A percentile compares a stretch with the other conserved stretches of the same genome.
phyloP scores from a whole-genome alignment of 257 asterid genomes.

The Voacanga thouarsii region DNA sequence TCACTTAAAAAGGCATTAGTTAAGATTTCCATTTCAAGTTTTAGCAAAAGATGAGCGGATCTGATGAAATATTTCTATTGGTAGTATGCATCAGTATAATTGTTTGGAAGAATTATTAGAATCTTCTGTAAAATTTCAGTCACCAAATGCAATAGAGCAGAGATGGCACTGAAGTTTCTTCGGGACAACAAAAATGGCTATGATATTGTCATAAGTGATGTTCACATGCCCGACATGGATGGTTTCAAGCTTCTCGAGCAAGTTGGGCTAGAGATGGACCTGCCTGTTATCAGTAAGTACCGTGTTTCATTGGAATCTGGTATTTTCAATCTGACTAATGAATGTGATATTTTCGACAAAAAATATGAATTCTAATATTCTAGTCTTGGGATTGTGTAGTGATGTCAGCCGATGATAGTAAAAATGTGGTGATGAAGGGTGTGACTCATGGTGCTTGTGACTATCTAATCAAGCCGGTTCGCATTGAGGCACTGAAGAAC shows the following conservation, averaged over 20 bases:
- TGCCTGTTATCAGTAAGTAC: constrained; percentile 94
- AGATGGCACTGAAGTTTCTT: constrained; percentile 58
- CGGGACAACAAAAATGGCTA: constrained; percentile 69
- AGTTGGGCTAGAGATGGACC: constrained; percentile 90
- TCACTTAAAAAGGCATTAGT: neutral
- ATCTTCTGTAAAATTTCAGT: constrained; percentile 41
- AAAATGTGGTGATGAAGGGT: constrained; percentile 88
- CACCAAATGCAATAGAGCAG: constrained; percentile 79
- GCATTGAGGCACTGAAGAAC: constrained; percentile 92
- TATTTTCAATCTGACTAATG: neutral
- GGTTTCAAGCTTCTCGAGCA: constrained; percentile 91
- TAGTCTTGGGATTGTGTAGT: constrained; percentile 37
- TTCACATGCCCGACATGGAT: constrained; percentile 98
- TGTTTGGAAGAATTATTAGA: constrained; percentile 10
- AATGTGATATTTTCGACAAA: neutral
- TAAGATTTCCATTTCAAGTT: neutral
- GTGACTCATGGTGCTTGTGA: constrained; percentile 96
- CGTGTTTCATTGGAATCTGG: neutral
- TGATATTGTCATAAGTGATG: constrained; percentile 89
- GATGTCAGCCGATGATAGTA: constrained; percentile 98
- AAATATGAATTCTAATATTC: constrained; percentile 13
- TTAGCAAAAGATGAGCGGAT: neutral
- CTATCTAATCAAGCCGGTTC: constrained; percentile 87
- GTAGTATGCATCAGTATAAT: neutral
- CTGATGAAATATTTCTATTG: neutral